These are phyloP conservation scores for Elaeis guineensis DNA, from an alignment of 176 grass and related monocot genomes.

Conservation along the genomic window DNA sequence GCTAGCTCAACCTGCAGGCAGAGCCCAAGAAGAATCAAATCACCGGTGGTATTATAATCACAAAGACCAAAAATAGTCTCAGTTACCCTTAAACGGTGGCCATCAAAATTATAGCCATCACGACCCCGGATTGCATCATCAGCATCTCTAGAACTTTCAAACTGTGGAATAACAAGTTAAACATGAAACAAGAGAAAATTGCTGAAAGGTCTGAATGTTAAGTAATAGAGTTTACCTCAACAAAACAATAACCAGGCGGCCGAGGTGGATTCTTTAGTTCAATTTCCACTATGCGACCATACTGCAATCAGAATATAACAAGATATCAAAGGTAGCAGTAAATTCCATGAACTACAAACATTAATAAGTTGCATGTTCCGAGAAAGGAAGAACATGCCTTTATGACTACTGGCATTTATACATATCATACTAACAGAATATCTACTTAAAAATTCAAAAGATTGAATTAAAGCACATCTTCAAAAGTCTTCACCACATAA, in stretches of 20 bases:
- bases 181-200: neutral
- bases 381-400: no score
- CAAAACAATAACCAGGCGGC: conserved; percentile 22
- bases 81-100: conserved; percentile 16
- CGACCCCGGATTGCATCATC: conserved; percentile 18
- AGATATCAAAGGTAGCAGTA: neutral
- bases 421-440: no score
- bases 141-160: conserved; percentile 17
- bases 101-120: conserved; percentile 23
- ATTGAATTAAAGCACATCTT: no score
- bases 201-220: no score
- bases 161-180: neutral
- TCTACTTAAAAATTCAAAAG: no score
- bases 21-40: neutral
- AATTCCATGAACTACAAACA: neutral
- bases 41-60: neutral
- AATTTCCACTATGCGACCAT: conserved; percentile 19
- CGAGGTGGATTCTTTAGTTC: conserved; percentile 22
- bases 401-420: no score
- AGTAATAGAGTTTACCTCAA: conserved; percentile 10
- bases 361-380: neutral
- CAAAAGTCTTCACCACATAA: no score
- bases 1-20: conserved; percentile 10
- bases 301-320: conserved; percentile 4
- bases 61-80: neutral